Conservation (phyloP, 2,329 filamentous ascomycete genomes). For the Ophiostoma populinum region DNA sequence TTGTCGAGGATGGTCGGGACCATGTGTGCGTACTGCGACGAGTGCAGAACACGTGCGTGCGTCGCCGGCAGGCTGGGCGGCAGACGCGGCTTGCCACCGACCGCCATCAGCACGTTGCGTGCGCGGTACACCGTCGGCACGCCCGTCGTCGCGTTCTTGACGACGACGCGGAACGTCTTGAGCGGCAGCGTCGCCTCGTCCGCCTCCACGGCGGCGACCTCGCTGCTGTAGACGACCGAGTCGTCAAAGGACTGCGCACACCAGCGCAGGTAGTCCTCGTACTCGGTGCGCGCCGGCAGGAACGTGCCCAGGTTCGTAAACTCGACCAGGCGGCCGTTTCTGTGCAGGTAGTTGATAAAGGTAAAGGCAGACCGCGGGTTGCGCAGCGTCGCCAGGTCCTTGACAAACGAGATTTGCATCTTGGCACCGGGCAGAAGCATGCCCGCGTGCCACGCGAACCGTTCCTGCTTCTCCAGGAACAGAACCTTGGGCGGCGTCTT, state of each 20-base stretch:
- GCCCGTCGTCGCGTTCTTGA: conserved; percentile 43
- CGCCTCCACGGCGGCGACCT: conserved; percentile 57
- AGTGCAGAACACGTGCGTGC: conserved; percentile 66
- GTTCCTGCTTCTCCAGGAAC: conserved; percentile 71
- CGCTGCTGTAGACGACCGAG: conserved; percentile 56
- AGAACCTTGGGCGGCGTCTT: conserved; percentile 48
- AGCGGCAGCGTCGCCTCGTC: conserved; percentile 25
- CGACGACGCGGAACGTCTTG: conserved; percentile 50
- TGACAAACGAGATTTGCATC: conserved; percentile 97
- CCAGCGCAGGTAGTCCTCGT: conserved; percentile 92
- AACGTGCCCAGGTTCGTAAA: conserved; percentile 89
- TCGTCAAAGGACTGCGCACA: conserved; percentile 65
- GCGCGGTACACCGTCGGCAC: conserved; percentile 33
- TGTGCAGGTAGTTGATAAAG: conserved; percentile 85
- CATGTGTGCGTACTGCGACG: conserved; percentile 62
- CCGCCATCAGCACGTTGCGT: conserved; percentile 46
- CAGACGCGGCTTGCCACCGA: conserved; percentile 48
- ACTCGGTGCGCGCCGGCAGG: conserved; percentile 69
- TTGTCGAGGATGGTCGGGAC: conserved; percentile 42
- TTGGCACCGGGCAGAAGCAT: conserved; percentile 87
- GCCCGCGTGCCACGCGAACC: conserved; percentile 84
- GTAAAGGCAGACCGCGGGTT: conserved; percentile 85
- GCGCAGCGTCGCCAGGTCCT: conserved; percentile 79
- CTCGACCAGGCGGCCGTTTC: conserved; percentile 63
- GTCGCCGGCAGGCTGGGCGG: conserved; percentile 51